Evolutionary conservation across 1,139 yeast species (phyloP), one percentile per base, ranked within the genome.

Genomic region (Saccharomyces hybrid): DNA sequence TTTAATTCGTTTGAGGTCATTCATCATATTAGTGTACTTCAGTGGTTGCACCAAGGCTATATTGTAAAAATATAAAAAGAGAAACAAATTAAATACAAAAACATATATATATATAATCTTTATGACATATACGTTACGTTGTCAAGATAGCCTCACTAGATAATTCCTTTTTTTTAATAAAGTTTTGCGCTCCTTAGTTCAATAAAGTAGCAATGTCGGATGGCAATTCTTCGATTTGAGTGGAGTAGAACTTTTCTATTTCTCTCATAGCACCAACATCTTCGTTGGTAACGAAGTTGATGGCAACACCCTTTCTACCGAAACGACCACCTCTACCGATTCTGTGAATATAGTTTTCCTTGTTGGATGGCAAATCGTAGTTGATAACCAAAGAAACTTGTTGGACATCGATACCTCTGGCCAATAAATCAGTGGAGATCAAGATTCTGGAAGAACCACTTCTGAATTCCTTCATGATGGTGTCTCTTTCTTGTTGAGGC

Each of bases 271-370:
- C 87, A 71, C 85, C 86, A 72, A 90, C 89, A 74, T 93, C 98
- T 67, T 86, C 84, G 70, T 81, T 83, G 65, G 98, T 90, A 74
- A 91, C 95, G 69, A 93, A 87, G 85, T 93, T 93, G 82, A 93
- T 90, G 70, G 99, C 98, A 73, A 91, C 97, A 86, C 99, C 99
- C 85, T 93, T 93, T 79, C 99, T 86, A 81, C 99, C 99, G 81
- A 93, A 93, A 81, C 99, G 93, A 81, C 99, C 99, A 81, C 97
- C 96, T 83, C 99, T 88, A 84, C 99, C 99, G 71, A 93, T 93
- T 85, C 99, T 87, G 82, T 93, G 99, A 73, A 93, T 89, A 77
- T 93, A 93, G 86, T 93, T 91, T 79, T 93, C 98, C 77, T 90
- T 88, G 85, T 91, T 89, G 72, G 90, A 81, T 69, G 99, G 99